Evolutionary conservation across 805 yeast genomes (phyloP).

Genomic region (Maudiozyma turicensis): DNA sequence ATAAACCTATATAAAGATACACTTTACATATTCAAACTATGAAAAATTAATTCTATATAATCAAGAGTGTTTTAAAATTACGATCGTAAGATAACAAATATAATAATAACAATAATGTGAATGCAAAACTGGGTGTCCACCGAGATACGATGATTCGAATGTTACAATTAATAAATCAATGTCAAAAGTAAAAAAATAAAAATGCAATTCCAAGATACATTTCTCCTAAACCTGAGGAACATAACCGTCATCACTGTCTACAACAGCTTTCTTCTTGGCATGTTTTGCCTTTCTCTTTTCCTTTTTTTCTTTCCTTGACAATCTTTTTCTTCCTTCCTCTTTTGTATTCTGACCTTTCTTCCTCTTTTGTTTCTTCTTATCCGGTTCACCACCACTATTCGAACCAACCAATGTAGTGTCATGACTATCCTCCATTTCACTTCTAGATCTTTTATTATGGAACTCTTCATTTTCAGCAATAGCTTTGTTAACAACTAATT

Average conservation of each 20-base stretch:
- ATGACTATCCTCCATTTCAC: slow-evolving; percentile 16
- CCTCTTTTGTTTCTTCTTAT: slow-evolving; percentile 6
- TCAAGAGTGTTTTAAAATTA: background rate
- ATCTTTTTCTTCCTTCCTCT: background rate
- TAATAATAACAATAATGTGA: too few relatives aligned
- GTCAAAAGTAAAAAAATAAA: background rate
- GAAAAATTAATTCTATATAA: background rate
- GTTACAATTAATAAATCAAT: background rate
- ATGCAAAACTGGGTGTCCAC: background rate
- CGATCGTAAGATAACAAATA: too few relatives aligned
- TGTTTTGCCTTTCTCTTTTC: slow-evolving; percentile 7
- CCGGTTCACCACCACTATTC: slow-evolving; percentile 4
- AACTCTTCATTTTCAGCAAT: slow-evolving; percentile 27
- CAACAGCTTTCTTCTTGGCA: background rate
- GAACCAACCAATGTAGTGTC: slow-evolving; percentile 1
- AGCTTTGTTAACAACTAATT: slow-evolving; percentile 53
- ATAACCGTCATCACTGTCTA: background rate
- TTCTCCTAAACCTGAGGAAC: background rate
- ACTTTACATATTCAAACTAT: background rate
- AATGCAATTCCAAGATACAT: background rate
- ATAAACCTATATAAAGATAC: background rate
- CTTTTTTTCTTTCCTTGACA: background rate
- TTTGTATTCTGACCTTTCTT: background rate
- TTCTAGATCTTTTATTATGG: slow-evolving; percentile 22
- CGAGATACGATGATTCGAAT: background rate